Percentiles rank a stretch among this genome's conserved stretches.
phyloP scores from a whole-genome alignment of 2,329 filamentous ascomycete species.

The Colletotrichum sp. region DNA sequence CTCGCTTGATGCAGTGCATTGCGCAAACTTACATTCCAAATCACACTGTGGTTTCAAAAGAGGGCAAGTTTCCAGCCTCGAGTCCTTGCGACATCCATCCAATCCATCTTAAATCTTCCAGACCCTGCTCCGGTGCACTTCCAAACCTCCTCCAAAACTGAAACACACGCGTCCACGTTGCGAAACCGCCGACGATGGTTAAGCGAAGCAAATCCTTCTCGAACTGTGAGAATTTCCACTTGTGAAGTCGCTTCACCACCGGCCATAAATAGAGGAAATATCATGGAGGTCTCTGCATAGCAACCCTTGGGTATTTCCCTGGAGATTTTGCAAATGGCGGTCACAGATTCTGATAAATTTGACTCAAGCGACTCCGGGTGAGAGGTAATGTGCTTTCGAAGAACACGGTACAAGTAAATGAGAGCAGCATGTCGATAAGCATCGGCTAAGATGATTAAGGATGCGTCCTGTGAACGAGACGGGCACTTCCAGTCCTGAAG shows the following conservation, averaged over 20 bases:
- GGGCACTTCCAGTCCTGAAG: neutral
- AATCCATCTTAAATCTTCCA: neutral
- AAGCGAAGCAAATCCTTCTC: neutral
- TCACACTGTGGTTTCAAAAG: neutral
- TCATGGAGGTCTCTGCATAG: neutral
- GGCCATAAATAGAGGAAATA: neutral
- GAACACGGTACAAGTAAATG: neutral
- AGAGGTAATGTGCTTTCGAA: neutral
- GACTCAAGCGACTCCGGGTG: neutral
- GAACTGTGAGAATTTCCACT: neutral
- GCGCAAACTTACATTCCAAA: neutral
- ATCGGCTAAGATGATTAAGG: neutral
- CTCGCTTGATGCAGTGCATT: neutral
- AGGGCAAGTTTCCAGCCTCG: neutral
- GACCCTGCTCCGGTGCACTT: neutral
- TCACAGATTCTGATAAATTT: neutral
- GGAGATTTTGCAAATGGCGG: neutral
- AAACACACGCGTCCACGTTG: neutral
- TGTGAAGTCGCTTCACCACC: neutral
- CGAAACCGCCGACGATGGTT: neutral
- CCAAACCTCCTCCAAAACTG: neutral
- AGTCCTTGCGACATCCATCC: neutral
- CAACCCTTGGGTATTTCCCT: neutral
- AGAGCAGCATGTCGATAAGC: neutral
- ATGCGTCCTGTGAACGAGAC: neutral